Evolutionary conservation across 108 stramenopile species (phyloP), one percentile per base, ranked within the genome.

Genomic region (Fistulifera solaris): DNA sequence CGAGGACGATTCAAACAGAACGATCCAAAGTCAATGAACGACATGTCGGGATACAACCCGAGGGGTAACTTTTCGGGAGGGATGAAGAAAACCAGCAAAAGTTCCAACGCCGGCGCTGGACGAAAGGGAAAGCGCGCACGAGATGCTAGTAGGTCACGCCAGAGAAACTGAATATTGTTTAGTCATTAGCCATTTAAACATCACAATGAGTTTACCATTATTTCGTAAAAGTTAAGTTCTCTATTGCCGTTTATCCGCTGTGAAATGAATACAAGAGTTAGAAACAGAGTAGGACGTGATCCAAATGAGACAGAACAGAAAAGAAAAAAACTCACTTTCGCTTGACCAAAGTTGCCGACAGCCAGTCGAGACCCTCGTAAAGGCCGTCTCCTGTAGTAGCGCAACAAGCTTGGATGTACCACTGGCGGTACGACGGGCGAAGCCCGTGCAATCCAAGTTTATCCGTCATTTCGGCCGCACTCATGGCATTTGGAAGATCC

Each of bases 371-470:
- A 35, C 90, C 90, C 57, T 92, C 90, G 42, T 87, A 92, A 22
- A 92, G 72, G n/a, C 90, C 90, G 35, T 85, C 83, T 28, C 90
- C 89, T 12, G 88, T 94, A 23, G 95, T 95, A 21, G 97, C 97
- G 65, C 96, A 95, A 77, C 94, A 96, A 16, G 95, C 93, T 79
- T 98, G 97, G 56, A 98, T 95, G 72, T 88, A 96, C 97, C 97
- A 98, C 75, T 93, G 94, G 62, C 94, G 80, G 52, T 89, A 85
- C 38, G 71, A 69, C 18, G 76, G 80, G 54, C 92, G 88, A 27
- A 98, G 73, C 23, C 80, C 77, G 61, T 94, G 88, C 50, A 98
- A 79, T 49, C 92, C 92, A 51, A 98, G 80, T 71, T 93, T 90
- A 56, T 94, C 85, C 0, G 94, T 93, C 83, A 98, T 93, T 62